Percentiles rank a stretch among this genome's conserved stretches.
Evolutionary conservation across 192 early-diverging fungal species (phyloP).

Genomic region (Entophlyctis helioformis): DNA sequence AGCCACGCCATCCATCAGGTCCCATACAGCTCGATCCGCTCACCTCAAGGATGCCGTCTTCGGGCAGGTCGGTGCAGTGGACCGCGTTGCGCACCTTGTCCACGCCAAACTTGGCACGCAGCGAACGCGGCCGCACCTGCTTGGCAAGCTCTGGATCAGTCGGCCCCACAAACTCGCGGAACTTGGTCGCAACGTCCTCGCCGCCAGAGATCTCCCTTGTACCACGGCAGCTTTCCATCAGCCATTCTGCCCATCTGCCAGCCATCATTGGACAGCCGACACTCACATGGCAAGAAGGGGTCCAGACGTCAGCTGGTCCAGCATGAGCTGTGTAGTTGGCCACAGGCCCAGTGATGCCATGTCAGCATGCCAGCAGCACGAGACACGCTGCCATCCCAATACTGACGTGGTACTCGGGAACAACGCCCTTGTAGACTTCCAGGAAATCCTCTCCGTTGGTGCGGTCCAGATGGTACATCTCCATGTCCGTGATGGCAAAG

Average conservation of each 20-base stretch:
- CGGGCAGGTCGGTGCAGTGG: constrained; percentile 45
- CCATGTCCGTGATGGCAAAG: constrained; percentile 30
- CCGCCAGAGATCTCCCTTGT: no score
- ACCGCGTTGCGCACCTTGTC: constrained; percentile 42
- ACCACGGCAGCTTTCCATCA: no score
- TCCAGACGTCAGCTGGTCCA: constrained; percentile 40
- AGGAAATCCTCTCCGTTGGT: constrained; percentile 47
- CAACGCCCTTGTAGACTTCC: constrained; percentile 48
- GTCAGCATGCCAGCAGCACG: not conserved
- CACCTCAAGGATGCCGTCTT: constrained; percentile 43
- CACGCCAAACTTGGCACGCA: constrained; percentile 34
- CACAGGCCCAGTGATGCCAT: not conserved
- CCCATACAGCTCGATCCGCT: not conserved
- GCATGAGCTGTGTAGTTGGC: constrained; percentile 14
- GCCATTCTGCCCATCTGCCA: no score
- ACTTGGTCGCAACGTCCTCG: constrained; percentile 28
- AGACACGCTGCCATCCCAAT: not conserved
- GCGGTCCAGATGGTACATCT: constrained; percentile 32
- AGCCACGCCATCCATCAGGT: not conserved
- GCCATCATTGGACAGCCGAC: no score
- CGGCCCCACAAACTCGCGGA: constrained; percentile 39
- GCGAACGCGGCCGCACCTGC: constrained; percentile 27
- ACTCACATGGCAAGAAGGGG: constrained; percentile 35
- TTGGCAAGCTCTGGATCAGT: constrained; percentile 32
- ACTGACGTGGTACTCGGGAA: constrained; percentile 41